Percentiles rank a stretch among this genome's conserved stretches.
Evolutionary conservation across 345 rosid species (phyloP).

Genomic region (Euphorbia tirucalli): DNA sequence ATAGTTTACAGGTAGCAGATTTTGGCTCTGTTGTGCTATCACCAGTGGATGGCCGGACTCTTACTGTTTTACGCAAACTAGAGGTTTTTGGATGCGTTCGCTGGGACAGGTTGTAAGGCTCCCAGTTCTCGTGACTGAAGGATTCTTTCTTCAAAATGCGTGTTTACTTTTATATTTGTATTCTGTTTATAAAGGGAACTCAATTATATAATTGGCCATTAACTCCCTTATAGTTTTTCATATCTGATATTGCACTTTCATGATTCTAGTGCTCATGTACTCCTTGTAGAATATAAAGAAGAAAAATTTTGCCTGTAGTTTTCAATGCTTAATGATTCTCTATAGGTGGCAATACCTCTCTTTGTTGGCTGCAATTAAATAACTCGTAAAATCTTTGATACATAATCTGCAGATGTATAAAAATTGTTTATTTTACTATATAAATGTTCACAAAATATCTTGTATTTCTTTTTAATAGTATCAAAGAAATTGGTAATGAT

Average conservation of each 20-base stretch:
- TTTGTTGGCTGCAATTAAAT: neutral
- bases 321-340: neutral
- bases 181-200: neutral
- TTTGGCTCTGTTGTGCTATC: constrained; percentile 98
- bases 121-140: constrained; percentile 7
- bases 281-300: neutral
- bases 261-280: neutral
- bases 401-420: neutral
- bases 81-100: constrained; percentile 96
- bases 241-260: constrained; percentile 5
- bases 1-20: constrained; percentile 80
- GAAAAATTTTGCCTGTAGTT: neutral
- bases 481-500: neutral
- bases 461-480: neutral
- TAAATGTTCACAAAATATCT: neutral
- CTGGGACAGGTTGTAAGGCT: constrained; percentile 94
- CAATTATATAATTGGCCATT: neutral
- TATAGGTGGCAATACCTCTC: neutral
- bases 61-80: constrained; percentile 98
- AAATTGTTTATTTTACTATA: neutral
- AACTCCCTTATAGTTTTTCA: neutral
- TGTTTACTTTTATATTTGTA: neutral
- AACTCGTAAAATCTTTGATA: neutral
- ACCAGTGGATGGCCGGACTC: constrained; percentile 98
- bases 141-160: constrained; percentile 9